A percentile compares a stretch with the other conserved stretches of the same genome.
These are phyloP conservation scores for Mortierella claussenii DNA, from an alignment of 192 early-diverging fungal genomes.

Conservation along the genomic window DNA sequence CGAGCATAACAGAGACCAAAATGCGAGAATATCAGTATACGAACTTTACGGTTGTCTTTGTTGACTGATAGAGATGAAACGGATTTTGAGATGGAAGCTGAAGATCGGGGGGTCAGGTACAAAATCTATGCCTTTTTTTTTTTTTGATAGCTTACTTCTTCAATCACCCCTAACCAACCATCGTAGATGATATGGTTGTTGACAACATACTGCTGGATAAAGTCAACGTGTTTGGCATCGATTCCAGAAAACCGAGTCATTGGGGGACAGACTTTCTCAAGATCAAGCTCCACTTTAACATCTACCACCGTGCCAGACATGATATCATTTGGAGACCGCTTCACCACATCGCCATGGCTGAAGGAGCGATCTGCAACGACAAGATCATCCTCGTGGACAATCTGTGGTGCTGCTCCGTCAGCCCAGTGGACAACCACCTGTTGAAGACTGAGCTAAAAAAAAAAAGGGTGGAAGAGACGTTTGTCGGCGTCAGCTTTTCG, in stretches of 20 bases:
- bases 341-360: slow-evolving; percentile 55
- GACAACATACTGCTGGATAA: slow-evolving; percentile 48
- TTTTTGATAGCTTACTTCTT: slow-evolving; percentile 35
- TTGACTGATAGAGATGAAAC: too few relatives aligned
- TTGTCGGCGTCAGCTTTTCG: too few relatives aligned
- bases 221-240: slow-evolving; percentile 48
- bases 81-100: too few relatives aligned
- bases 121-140: slow-evolving; percentile 13
- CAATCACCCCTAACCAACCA: slow-evolving; percentile 54
- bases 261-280: slow-evolving; percentile 41
- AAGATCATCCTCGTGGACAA: slow-evolving; percentile 45
- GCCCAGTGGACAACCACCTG: slow-evolving; percentile 51
- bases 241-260: slow-evolving; percentile 43
- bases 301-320: slow-evolving; percentile 52
- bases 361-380: slow-evolving; percentile 52
- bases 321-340: slow-evolving; percentile 45
- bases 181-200: slow-evolving; percentile 53
- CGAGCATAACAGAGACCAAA: not conserved
- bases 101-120: too few relatives aligned
- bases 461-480: not conserved
- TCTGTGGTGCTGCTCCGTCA: slow-evolving; percentile 37
- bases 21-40: not conserved
- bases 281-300: slow-evolving; percentile 48
- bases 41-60: not conserved
- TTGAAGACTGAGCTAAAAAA: slow-evolving; percentile 32